phyloP scores from a whole-genome alignment of 352 stramenopile species.

The Phytophthora megakarya region DNA sequence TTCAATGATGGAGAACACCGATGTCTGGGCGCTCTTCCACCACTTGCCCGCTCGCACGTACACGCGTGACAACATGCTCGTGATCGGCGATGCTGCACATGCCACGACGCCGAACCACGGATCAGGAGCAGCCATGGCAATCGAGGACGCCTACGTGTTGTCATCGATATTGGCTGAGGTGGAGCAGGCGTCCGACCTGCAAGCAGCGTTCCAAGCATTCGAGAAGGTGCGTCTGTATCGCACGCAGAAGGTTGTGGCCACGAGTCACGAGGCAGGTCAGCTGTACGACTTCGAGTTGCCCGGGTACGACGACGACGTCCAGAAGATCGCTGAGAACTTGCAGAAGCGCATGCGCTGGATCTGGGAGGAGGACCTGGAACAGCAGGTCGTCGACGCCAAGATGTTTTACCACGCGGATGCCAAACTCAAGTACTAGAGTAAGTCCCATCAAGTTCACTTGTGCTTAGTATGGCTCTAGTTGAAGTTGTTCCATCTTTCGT shows the following conservation, averaged over 20 bases:
- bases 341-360: constrained; percentile 44
- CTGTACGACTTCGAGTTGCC: constrained; percentile 41
- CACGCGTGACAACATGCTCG: constrained; percentile 34
- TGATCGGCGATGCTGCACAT: constrained; percentile 42
- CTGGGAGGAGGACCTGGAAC: constrained; percentile 41
- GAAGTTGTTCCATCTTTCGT: too few relatives aligned
- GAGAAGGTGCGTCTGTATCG: constrained; percentile 46
- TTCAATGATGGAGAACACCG: constrained; percentile 46
- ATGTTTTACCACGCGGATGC: constrained; percentile 13
- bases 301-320: constrained; percentile 31
- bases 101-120: constrained; percentile 41
- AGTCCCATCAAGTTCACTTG: too few relatives aligned
- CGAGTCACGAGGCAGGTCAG: constrained; percentile 36
- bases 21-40: constrained; percentile 42
- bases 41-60: constrained; percentile 39
- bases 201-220: constrained; percentile 37
- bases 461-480: too few relatives aligned
- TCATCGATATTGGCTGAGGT: constrained; percentile 36
- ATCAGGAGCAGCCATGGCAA: constrained; percentile 38
- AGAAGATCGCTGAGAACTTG: constrained; percentile 36
- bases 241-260: constrained; percentile 38
- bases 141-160: constrained; percentile 42
- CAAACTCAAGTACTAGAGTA: constrained; percentile 23
- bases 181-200: constrained; percentile 23
- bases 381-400: constrained; percentile 38